Evolutionary conservation across 768 basidiomycete genomes (phyloP).

Genomic region (Nidula microcarpa): DNA sequence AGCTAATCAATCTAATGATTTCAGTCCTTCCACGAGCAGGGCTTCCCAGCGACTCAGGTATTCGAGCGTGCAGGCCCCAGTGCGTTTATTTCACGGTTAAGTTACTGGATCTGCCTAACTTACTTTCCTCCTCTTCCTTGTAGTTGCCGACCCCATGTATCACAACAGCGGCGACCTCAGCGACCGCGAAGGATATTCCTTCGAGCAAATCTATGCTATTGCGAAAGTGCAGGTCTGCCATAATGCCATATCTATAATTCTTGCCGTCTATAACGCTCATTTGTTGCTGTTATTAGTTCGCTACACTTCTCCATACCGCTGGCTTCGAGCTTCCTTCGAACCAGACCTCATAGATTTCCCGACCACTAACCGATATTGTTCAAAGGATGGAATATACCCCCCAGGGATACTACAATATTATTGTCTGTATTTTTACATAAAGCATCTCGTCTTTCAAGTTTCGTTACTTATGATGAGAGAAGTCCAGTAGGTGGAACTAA

Average conservation of each 20-base stretch:
- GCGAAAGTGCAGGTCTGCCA: slow-evolving; percentile 78
- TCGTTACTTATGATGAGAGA: no score
- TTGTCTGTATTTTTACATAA: no score
- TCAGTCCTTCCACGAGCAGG: slow-evolving; percentile 77
- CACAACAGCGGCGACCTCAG: slow-evolving; percentile 85
- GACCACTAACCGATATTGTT: background rate
- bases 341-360: background rate
- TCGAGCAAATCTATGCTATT: slow-evolving; percentile 77
- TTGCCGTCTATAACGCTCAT: background rate
- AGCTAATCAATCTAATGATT: background rate
- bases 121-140: slow-evolving; percentile 2
- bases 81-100: slow-evolving; percentile 22
- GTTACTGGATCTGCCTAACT: background rate
- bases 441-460: no score
- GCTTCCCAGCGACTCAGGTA: slow-evolving; percentile 83
- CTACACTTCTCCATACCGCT: slow-evolving; percentile 67
- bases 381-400: no score
- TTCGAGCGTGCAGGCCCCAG: slow-evolving; percentile 83
- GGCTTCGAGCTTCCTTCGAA: slow-evolving; percentile 39
- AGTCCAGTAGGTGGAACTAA: no score
- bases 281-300: slow-evolving; percentile 43
- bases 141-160: slow-evolving; percentile 87
- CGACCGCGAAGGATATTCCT: slow-evolving; percentile 76
- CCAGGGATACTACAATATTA: no score
- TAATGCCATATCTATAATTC: background rate